phyloP scores from a whole-genome alignment of 768 basidiomycete genomes.

The Fibroporia radiculosa region DNA sequence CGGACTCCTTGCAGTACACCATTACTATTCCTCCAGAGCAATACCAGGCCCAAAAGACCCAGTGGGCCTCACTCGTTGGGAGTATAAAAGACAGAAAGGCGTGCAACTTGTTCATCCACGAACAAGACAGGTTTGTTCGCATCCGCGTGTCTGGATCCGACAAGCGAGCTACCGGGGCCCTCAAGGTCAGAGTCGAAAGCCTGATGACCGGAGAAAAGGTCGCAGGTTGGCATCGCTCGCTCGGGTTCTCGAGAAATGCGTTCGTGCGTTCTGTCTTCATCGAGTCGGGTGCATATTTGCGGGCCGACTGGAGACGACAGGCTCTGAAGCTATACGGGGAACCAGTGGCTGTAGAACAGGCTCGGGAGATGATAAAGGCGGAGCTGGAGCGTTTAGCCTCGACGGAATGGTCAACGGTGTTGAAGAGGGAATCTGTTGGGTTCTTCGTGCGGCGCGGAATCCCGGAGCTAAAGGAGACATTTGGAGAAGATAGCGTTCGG shows the following conservation, averaged over 20 bases:
- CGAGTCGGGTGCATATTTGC: constrained; percentile 35
- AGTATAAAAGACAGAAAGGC: constrained; percentile 29
- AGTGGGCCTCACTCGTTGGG: constrained; percentile 22
- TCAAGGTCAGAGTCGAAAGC: constrained; percentile 55
- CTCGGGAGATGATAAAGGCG: constrained; percentile 34
- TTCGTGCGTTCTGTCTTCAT: constrained; percentile 29
- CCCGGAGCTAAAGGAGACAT: constrained; percentile 38
- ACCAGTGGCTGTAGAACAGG: constrained; percentile 29
- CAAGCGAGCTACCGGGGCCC: constrained; percentile 43
- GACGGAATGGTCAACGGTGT: constrained; percentile 31
- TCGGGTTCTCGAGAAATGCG: constrained; percentile 20
- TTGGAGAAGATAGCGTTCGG: constrained; percentile 47
- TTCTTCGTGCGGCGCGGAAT: constrained; percentile 47
- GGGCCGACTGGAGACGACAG: constrained; percentile 37
- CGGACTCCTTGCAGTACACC: background rate
- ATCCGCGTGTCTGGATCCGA: constrained; percentile 44
- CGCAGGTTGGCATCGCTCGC: constrained; percentile 42
- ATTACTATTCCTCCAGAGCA: background rate
- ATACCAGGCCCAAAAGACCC: constrained; percentile 6
- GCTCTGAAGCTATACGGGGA: constrained; percentile 41
- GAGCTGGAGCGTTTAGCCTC: constrained; percentile 42
- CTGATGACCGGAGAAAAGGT: constrained; percentile 44
- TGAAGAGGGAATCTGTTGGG: constrained; percentile 34
- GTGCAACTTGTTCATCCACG: constrained; percentile 24
- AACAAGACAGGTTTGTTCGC: constrained; percentile 21